Base-by-base conservation (phyloP, 495 filamentous ascomycete species). In the Patellaria atrata region DNA sequence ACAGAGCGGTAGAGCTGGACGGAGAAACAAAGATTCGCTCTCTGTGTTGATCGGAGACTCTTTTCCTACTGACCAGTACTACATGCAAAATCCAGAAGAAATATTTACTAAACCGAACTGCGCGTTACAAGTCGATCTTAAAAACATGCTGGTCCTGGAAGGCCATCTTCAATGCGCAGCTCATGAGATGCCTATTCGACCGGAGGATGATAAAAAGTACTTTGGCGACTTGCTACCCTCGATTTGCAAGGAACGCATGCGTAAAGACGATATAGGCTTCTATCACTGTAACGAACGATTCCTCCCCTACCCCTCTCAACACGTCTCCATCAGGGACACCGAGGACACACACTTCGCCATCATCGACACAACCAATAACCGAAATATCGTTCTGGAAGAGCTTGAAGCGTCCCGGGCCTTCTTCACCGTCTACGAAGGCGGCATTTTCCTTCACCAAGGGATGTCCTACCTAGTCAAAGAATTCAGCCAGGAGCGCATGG, bases 81-180 rank as follows among this genome's bases (percentile, higher is more conserved):
- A 89, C 57, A 97, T 96, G 89, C 68, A 79, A 33, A 94, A 94
- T 45, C 89, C 89, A 1, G 75, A 87, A 38, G 87, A 96, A 54
- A 81, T 97, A n/a, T 96, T 97, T 56, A 86, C 77, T 0, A 79
- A 79, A 40, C 85, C 86, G 0, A 93, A 94, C 48, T 79, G 74
- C 50, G 81, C 79, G 52, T 62, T 96, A 6, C 81, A 87, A 49
- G 76, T 94, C 2, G 89, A 94, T 50, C 60, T 96, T n/a, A 59
- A 75, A 26, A 94, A 96, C 50, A 72, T 91, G 60, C 71, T 94
- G 1, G 79, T 94, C 20, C 65, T 84, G 7, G 89, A 94, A 60
- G 86, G 89, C 2, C 89, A 96, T 44, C 65, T 97, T 18, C 89
- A 97, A 57, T 97, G 89, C 48, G 89, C 91, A 11, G 89, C 91